A percentile compares a stretch with the other conserved stretches of the same genome.
phyloP scores from a whole-genome alignment of 352 stramenopile genomes.

The Globisporangium iwayamae region DNA sequence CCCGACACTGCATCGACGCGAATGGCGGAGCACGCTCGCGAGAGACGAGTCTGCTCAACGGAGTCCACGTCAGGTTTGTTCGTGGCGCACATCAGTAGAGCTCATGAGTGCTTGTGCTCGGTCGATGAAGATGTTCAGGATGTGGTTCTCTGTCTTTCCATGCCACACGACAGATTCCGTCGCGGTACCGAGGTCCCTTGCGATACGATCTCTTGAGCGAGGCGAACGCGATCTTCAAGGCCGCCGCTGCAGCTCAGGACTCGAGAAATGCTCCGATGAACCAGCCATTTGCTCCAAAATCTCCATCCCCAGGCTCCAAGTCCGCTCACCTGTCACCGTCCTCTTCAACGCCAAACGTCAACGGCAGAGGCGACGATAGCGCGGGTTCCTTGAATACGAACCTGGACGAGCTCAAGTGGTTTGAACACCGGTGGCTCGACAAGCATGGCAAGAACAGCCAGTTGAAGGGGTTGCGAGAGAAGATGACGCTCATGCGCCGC shows the following conservation, averaged over 20 bases:
- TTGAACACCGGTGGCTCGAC: conserved; percentile 72
- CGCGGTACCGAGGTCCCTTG: conserved; percentile 31
- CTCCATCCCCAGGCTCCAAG: background rate
- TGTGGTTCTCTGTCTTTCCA: background rate
- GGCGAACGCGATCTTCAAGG: conserved; percentile 3
- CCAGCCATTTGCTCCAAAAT: background rate
- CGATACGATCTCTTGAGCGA: conserved; percentile 29
- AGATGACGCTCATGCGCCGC: conserved; percentile 61
- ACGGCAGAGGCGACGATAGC: conserved; percentile 3
- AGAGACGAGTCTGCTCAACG: conserved; percentile 10
- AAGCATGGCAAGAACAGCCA: conserved; percentile 71
- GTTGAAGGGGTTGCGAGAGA: conserved; percentile 63
- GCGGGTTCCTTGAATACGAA: conserved; percentile 31
- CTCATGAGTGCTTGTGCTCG: too few relatives aligned
- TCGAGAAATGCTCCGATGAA: background rate
- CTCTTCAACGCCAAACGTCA: background rate
- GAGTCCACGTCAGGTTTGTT: conserved; percentile 28
- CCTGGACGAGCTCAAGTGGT: conserved; percentile 67
- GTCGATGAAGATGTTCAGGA: background rate
- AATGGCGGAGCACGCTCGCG: conserved; percentile 45
- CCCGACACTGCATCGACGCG: conserved; percentile 44
- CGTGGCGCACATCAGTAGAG: too few relatives aligned
- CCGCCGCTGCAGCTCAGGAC: background rate
- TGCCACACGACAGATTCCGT: conserved; percentile 27
- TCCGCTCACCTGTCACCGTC: background rate